A percentile compares a stretch with the other conserved stretches of the same genome.
Evolutionary conservation across 2,329 filamentous ascomycete genomes (phyloP).

Genomic region (Westerdykella sp.): DNA sequence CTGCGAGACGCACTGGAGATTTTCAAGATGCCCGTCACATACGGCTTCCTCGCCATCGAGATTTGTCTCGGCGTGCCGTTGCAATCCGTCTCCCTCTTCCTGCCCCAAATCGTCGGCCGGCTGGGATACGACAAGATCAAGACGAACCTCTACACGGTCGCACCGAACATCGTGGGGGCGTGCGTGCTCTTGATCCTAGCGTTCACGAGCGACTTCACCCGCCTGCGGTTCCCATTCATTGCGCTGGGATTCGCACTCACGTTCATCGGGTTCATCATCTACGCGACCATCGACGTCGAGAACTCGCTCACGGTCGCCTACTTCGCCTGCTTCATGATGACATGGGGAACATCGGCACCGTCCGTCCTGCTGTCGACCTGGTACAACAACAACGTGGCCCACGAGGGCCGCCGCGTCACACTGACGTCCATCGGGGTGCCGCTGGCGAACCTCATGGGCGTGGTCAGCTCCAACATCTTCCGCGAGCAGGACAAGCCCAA

Average conservation of each 20-base stretch:
- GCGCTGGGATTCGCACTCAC: constrained; percentile 67
- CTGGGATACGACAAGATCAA: constrained; percentile 52
- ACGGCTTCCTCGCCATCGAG: constrained; percentile 51
- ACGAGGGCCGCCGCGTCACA: constrained; percentile 65
- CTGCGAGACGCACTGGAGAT: constrained; percentile 48
- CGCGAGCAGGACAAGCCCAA: constrained; percentile 57
- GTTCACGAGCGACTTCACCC: constrained; percentile 60
- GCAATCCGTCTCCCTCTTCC: constrained; percentile 52
- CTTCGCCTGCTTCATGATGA: constrained; percentile 76
- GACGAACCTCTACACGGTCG: constrained; percentile 77
- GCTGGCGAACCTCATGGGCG: constrained; percentile 69
- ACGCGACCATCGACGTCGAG: constrained; percentile 60
- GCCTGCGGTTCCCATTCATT: constrained; percentile 69
- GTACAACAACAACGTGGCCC: constrained; percentile 80
- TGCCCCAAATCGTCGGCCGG: constrained; percentile 52
- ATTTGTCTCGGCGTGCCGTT: constrained; percentile 55
- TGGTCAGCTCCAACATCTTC: constrained; percentile 65
- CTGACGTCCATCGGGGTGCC: constrained; percentile 69
- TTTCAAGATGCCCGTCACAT: constrained; percentile 50
- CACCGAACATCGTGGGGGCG: constrained; percentile 69
- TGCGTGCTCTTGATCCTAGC: constrained; percentile 66
- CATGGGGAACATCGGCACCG: constrained; percentile 69
- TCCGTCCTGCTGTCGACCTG: constrained; percentile 62
- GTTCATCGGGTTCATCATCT: constrained; percentile 73
- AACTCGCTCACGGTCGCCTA: constrained; percentile 61